Evolutionary conservation across 2,329 filamentous ascomycete genomes (phyloP), one percentile per base, ranked within the genome.

Genomic region (Colletotrichum melonis): DNA sequence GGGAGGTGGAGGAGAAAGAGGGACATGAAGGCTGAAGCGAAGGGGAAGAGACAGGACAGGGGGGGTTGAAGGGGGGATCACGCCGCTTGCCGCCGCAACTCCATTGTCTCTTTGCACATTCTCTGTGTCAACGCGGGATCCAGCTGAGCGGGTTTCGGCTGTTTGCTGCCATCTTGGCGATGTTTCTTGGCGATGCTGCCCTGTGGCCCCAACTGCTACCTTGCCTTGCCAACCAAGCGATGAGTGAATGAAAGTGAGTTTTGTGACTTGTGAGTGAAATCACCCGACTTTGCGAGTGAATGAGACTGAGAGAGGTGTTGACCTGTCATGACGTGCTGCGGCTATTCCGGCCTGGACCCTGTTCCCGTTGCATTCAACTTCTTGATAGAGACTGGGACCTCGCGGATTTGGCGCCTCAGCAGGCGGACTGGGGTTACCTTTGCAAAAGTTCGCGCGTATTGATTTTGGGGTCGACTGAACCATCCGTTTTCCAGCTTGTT

Each of bases 311-410:
- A 49, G 19, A 49, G 42, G 16, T 22, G 42, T 22, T 49, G 42
- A 56, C 58, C 28, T 64, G 46, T 52, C 58, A 64, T 69, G 71
- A 71, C 71, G 71, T 71, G 71, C 71, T 71, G 60, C 38, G 54
- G 65, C 22, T 42, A 32, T 42, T 58, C 38, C 38, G 54, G 30
- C 54, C 49, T 58, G 59, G 42, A 64, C 70, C 66, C 70, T 73
- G 60, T n/a, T 46, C 38, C 55, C n/a, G 30, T 49, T 52, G 63
- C 55, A 59, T 57, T 24, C n/a, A 22, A 22, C 30, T 57, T 56
- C 49, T 46, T 16, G 3, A 30, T 28, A 42, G 49, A 65, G 24
- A 46, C 14, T 38, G 63, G 5, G 16, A 22, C 16, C 26, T 26
- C 24, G 30, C 19, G 42, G 42, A 49, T 11, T 49, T 49, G 16